Evolutionary conservation across 257 asterid species (phyloP).

Genomic region (Handroanthus guayacan): DNA sequence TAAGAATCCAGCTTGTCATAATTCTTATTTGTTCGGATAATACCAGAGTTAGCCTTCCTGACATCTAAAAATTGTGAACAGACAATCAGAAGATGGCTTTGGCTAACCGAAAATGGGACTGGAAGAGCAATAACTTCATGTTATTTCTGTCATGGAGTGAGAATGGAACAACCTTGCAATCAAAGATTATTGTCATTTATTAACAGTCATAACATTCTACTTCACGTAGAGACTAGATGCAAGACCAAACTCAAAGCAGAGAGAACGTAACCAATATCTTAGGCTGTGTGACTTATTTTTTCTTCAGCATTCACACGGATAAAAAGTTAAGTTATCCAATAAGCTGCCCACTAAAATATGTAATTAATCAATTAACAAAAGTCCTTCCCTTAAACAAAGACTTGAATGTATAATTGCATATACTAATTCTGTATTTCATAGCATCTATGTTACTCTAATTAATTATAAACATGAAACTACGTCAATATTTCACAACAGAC

Average conservation of each 20-base stretch:
- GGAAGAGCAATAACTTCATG: neutral
- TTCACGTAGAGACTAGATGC: slow-evolving; percentile 16
- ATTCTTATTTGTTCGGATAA: slow-evolving; percentile 56
- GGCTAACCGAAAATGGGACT: slow-evolving; percentile 23
- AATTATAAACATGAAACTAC: neutral
- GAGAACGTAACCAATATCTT: neutral
- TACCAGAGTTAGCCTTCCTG: slow-evolving; percentile 61
- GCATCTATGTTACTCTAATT: slow-evolving; percentile 7
- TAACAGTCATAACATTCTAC: slow-evolving; percentile 4
- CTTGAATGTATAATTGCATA: no score
- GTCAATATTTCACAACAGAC: neutral
- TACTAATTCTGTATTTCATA: neutral
- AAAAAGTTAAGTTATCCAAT: neutral
- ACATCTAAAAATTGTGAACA: slow-evolving; percentile 49
- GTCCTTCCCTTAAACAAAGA: neutral
- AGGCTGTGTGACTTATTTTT: neutral
- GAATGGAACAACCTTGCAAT: slow-evolving; percentile 14
- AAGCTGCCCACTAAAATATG: slow-evolving; percentile 17
- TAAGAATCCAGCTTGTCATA: slow-evolving; percentile 54
- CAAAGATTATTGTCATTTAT: slow-evolving; percentile 22
- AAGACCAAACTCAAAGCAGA: neutral
- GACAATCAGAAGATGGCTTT: slow-evolving; percentile 39
- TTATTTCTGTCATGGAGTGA: slow-evolving; percentile 15
- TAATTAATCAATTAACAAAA: slow-evolving; percentile 3
- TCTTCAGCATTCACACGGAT: neutral